Conservation (phyloP, 139 green algal genomes). For the Microglena sp. region DNA sequence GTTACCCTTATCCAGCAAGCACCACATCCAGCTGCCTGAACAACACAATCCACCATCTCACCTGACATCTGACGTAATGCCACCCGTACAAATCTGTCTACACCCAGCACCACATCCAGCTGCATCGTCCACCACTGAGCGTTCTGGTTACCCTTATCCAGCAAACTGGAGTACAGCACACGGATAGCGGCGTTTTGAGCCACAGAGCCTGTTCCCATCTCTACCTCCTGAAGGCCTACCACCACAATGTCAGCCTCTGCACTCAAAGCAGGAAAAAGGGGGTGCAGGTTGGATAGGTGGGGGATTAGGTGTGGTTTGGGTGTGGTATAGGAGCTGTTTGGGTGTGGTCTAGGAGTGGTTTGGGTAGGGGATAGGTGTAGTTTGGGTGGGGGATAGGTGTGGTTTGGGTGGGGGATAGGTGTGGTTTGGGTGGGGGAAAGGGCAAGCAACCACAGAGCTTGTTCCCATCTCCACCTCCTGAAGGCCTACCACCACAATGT, state of each 20-base stretch:
- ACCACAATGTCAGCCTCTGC: conserved; percentile 38
- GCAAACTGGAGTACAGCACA: not conserved
- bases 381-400: no score
- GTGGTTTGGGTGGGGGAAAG: no score
- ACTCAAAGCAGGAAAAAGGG: no score
- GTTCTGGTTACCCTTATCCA: conserved; percentile 67
- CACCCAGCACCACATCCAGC: conserved; percentile 29
- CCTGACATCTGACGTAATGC: conserved; percentile 79
- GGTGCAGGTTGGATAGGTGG: no score
- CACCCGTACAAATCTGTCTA: conserved; percentile 36
- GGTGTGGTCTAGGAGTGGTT: no score
- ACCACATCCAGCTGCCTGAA: conserved; percentile 51
- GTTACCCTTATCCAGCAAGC: conserved; percentile 56
- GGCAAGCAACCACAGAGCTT: no score
- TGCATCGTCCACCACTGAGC: conserved; percentile 56
- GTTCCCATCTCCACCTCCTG: conserved; percentile 87
- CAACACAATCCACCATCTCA: conserved; percentile 5
- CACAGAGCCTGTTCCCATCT: conserved; percentile 68
- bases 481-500: conserved; percentile 55
- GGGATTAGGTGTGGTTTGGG: no score
- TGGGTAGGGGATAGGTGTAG: no score
- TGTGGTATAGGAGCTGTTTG: no score
- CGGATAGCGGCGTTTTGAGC: conserved; percentile 18
- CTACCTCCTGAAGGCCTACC: conserved; percentile 75
- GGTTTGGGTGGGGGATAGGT: no score